Conservation (phyloP, 345 rosid species). For the Citrus mangshanensis region DNA sequence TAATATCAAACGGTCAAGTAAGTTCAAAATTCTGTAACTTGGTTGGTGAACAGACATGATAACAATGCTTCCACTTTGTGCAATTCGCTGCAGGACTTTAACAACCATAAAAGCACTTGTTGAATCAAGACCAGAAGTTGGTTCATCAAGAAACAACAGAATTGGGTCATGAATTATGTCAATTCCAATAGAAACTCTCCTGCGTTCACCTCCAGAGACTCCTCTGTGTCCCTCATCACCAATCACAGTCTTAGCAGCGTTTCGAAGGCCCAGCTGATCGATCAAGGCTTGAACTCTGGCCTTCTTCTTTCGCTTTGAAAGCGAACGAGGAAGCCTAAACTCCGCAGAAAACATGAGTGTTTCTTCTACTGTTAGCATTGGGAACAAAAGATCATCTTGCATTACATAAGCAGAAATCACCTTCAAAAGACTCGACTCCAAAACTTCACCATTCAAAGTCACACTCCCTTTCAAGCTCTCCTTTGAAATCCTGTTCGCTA, state of each 20-base stretch:
- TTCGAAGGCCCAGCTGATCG: conserved; percentile 75
- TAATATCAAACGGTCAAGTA: conserved; percentile 71
- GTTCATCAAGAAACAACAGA: conserved; percentile 82
- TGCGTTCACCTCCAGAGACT: conserved; percentile 85
- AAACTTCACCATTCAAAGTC: conserved; percentile 67
- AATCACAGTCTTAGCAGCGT: conserved; percentile 77
- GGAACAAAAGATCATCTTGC: conserved; percentile 95
- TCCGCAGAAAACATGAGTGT: conserved; percentile 94
- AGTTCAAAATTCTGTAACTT: conserved; percentile 73
- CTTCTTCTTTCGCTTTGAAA: conserved; percentile 63
- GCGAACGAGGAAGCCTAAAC: conserved; percentile 86
- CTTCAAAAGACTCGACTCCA: conserved; percentile 71
- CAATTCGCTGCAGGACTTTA: conserved; percentile 82
- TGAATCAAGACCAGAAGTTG: conserved; percentile 92
- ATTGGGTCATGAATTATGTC: conserved; percentile 89
- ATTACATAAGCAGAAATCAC: conserved; percentile 91
- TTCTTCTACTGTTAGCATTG: conserved; percentile 92
- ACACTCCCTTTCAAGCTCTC: conserved; percentile 76
- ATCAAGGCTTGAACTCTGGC: conserved; percentile 84
- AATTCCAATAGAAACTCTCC: conserved; percentile 82
- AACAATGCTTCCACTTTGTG: conserved; percentile 86
- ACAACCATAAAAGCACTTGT: conserved; percentile 95
- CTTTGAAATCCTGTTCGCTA: conserved; percentile 71
- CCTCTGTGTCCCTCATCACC: conserved; percentile 98
- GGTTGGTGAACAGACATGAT: conserved; percentile 97